Percentiles rank a stretch among this genome's conserved stretches.
phyloP scores from a whole-genome alignment of 495 filamentous ascomycete species.

The Trichoderma asperelloides region DNA sequence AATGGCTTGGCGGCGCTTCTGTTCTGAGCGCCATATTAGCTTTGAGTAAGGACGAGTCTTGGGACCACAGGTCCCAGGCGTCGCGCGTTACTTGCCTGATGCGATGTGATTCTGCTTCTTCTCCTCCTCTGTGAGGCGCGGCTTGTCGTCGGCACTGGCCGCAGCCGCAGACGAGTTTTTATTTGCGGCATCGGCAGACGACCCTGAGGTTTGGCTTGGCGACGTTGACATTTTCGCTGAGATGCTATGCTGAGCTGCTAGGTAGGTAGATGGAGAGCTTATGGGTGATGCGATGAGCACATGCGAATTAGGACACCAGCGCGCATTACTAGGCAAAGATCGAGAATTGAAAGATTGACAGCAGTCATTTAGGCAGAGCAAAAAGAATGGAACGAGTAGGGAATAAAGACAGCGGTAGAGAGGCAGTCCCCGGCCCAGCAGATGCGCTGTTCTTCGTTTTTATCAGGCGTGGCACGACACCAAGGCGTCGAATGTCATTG shows the following conservation, averaged over 20 bases:
- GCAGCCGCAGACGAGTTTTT: constrained; percentile 13
- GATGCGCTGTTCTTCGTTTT: no score
- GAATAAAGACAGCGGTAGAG: no score
- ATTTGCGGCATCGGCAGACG: neutral
- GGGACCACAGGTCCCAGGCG: neutral
- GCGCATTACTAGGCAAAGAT: no score
- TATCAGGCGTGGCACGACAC: no score
- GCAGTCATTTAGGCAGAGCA: no score
- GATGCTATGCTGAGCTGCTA: no score
- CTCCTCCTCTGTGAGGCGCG: constrained; percentile 68
- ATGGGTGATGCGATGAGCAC: no score
- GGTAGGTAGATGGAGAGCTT: neutral
- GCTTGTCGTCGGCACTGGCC: constrained; percentile 41
- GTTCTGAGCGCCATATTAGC: constrained; percentile 40
- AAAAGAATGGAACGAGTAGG: no score
- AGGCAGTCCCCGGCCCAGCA: no score
- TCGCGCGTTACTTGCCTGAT: constrained; percentile 29
- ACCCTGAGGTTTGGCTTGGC: neutral
- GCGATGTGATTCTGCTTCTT: constrained; percentile 86
- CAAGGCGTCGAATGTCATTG: neutral
- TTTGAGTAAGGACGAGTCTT: neutral
- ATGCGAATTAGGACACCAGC: no score
- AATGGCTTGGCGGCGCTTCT: constrained; percentile 81
- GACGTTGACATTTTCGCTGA: neutral
- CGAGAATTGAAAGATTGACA: no score